phyloP scores from a whole-genome alignment of 2,329 filamentous ascomycete genomes.

The Colletotrichum sp. region DNA sequence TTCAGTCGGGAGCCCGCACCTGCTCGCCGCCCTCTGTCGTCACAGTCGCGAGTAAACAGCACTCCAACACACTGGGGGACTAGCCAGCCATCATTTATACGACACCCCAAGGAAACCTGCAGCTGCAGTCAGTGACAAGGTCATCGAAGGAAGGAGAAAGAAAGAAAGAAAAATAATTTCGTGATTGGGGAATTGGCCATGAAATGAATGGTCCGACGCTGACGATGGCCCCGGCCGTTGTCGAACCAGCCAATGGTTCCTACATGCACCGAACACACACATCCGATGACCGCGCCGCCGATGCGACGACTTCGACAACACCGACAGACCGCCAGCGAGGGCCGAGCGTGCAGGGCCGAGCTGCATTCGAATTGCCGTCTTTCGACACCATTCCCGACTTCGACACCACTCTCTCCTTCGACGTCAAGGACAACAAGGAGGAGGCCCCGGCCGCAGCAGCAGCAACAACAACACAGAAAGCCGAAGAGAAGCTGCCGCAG shows the following conservation, averaged over 20 bases:
- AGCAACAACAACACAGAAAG: slow-evolving; percentile 9
- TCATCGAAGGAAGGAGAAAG: background rate
- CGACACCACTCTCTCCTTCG: slow-evolving; percentile 49
- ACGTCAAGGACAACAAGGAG: slow-evolving; percentile 31
- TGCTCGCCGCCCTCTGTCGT: background rate
- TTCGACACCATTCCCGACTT: slow-evolving; percentile 57
- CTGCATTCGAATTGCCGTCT: slow-evolving; percentile 56
- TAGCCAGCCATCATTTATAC: background rate
- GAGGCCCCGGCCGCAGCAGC: slow-evolving; percentile 7
- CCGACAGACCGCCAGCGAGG: slow-evolving; percentile 21
- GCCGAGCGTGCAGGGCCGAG: slow-evolving; percentile 31
- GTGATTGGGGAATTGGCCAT: slow-evolving; percentile 28
- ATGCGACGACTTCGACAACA: background rate
- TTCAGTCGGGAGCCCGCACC: background rate
- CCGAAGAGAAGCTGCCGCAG: slow-evolving; percentile 27
- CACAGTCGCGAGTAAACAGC: slow-evolving; percentile 1
- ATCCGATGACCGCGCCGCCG: slow-evolving; percentile 31
- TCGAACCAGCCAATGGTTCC: slow-evolving; percentile 27
- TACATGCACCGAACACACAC: slow-evolving; percentile 38
- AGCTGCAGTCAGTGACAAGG: slow-evolving; percentile 3
- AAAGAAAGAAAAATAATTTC: background rate
- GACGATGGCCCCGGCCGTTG: slow-evolving; percentile 43
- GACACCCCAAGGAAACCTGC: background rate
- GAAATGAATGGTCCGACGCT: slow-evolving; percentile 40
- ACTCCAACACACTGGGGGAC: background rate